Conservation (phyloP, 495 filamentous ascomycete genomes). For the Achaetomiella virescens region DNA sequence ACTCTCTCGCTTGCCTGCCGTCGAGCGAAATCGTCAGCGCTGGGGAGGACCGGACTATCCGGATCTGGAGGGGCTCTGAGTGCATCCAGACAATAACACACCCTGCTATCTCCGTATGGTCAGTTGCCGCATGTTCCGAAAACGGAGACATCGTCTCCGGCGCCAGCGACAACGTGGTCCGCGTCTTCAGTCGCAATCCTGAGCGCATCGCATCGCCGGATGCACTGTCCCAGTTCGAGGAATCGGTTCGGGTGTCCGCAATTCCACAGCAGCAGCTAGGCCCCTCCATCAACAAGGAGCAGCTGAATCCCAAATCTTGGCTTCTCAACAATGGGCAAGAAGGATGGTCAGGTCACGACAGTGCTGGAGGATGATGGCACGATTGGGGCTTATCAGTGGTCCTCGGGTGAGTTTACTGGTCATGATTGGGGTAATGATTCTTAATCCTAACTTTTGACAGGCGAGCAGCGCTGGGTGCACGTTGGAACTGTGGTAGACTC, state of each 20-base stretch:
- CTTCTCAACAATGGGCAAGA: constrained; percentile 73
- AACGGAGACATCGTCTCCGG: constrained; percentile 91
- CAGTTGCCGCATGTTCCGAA: constrained; percentile 69
- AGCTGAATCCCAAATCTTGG: constrained; percentile 80
- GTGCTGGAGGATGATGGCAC: constrained; percentile 73
- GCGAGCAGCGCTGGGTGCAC: constrained; percentile 62
- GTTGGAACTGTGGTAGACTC: constrained; percentile 92
- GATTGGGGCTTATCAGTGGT: constrained; percentile 79
- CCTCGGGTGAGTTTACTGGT: constrained; percentile 33
- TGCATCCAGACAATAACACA: constrained; percentile 96
- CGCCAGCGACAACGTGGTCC: constrained; percentile 80
- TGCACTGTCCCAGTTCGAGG: constrained; percentile 62
- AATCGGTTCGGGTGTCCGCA: constrained; percentile 69
- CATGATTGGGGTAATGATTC: too few relatives aligned
- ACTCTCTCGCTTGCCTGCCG: constrained; percentile 70
- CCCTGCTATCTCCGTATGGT: constrained; percentile 95
- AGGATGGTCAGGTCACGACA: constrained; percentile 92
- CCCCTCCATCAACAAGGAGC: constrained; percentile 75
- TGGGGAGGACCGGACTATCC: constrained; percentile 85
- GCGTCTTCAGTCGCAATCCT: constrained; percentile 71
- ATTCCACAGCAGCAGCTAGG: constrained; percentile 77
- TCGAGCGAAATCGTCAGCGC: constrained; percentile 85
- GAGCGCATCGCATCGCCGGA: constrained; percentile 61
- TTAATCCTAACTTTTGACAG: constrained; percentile 18
- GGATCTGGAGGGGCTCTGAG: constrained; percentile 74